Base-by-base conservation (phyloP, 371 early-diverging fungal species). In the Mortierella sp. region DNA sequence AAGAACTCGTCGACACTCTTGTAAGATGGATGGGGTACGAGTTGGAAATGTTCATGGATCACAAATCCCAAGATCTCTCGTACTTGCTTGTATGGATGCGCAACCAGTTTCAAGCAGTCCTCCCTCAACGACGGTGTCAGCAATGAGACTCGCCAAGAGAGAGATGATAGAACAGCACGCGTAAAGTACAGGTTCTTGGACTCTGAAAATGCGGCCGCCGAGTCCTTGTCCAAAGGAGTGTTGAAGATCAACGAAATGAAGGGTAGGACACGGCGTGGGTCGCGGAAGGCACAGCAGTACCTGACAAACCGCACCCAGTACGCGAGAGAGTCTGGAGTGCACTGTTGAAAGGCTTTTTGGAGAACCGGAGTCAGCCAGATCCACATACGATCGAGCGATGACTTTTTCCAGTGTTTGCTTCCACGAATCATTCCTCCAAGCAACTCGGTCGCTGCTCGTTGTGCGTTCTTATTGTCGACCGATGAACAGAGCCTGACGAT, bases 81-180 rank as follows among this genome's bases (percentile, higher is more conserved):
- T 24, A 96, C 94, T 74, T 94, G 95, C 71, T 95, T 89, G 81
- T 96, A 96, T 1, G 95, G 95, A 71, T 94, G 92, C 2, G 84
- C 80, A 45, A 95, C 58, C 31, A 86, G 84, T 0, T 68, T 67
- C 30, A 93, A 38, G 48, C 90, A 88, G 0, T 79, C 81, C 24
- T 83, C 81, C 23, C 89, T 64, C 55, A 91, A 64, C 1, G 73
- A 50, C 1, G 78, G 61, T 0, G 83, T 71, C 38, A 82, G 55
- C 12, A 91, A 82, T 8, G 78, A 67, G 1, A 90, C 79, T 8
- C 93, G 84, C 95, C 95, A 96, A 28, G 85, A 85, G 49, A 90
- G 72, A 0, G 80, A 58, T n/a, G 80, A 62, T 5, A 93, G 58
- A 48, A 93, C 31, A 0, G 85, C 80, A 9, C 88, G 84, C 13